These are phyloP conservation scores for Mycena sanguinolenta DNA, from an alignment of 768 basidiomycete genomes.

Conservation along the genomic window DNA sequence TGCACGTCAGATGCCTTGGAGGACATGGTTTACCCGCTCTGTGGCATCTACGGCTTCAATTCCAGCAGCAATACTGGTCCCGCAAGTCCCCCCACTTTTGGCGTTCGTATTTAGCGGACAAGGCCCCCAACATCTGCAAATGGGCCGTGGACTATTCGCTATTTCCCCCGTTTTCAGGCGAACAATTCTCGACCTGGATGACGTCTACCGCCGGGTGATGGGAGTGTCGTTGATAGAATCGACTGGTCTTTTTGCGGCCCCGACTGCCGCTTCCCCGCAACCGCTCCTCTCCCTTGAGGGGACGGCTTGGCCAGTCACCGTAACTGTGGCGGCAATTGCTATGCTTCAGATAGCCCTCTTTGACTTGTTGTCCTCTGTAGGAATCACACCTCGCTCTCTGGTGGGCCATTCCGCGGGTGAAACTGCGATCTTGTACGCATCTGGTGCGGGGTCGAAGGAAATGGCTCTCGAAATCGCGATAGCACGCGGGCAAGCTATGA, in stretches of 20 bases:
- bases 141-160: conserved; percentile 48
- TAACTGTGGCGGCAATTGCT: conserved; percentile 42
- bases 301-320: conserved; percentile 40
- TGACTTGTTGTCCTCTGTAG: conserved; percentile 40
- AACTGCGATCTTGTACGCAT: conserved; percentile 48
- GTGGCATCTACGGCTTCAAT: background rate
- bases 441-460: conserved; percentile 44
- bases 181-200: conserved; percentile 45
- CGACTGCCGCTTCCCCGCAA: background rate
- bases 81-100: conserved; percentile 35
- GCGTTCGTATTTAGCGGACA: conserved; percentile 51
- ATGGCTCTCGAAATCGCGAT: conserved; percentile 50
- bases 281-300: no score
- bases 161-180: conserved; percentile 43
- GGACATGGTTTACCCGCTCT: conserved; percentile 26
- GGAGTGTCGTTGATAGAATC: conserved; percentile 44
- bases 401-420: conserved; percentile 53
- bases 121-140: conserved; percentile 48
- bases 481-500: conserved; percentile 45
- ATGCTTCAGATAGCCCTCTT: conserved; percentile 46
- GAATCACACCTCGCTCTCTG: conserved; percentile 42
- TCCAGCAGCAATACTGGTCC: conserved; percentile 1
- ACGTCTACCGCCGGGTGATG: conserved; percentile 33
- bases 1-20: conserved; percentile 35
- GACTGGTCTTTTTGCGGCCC: conserved; percentile 44